Base-by-base conservation (phyloP, 805 yeast genomes). In the Wickerhamiella kazuoi region DNA sequence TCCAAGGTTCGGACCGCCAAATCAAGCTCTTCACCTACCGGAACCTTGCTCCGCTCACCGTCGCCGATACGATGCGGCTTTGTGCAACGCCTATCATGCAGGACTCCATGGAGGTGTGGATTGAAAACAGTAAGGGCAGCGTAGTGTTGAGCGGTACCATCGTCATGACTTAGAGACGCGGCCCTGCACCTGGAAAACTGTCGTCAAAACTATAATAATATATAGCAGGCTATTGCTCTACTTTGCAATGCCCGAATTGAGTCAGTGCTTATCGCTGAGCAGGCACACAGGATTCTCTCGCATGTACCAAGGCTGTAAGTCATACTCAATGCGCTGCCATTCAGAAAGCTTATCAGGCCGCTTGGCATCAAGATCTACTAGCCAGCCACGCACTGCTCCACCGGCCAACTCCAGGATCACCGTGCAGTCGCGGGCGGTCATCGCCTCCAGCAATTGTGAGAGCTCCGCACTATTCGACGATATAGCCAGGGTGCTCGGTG, bases 391-490 rank as follows among this genome's bases (percentile, higher is more conserved):
- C 37, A 51, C 61, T 30, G 45, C 50, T 2, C 44, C 45, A 13
- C 48, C 36, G 20, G 21, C 41, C 53, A 54, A 38, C 38, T 65
- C 64, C 15, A 71, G 45, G 38, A 72, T 64, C 15, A 74, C 47
- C 0, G 77, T 72, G 21, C 73, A 73, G 50, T 73, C 79, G 28
- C 79, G 58, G 24, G 67, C 52, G 0, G 77, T 61, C 78, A 73
- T 73, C 3, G 69, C 67, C 23, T 65, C 46, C 11, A 65, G 55
- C 33, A 71, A 53, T 34, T 56, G 59, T 7, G 54, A 57, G 44
- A 59, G 11, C 59, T 3, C 66, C 64, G 39, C 60, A 62, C 4
- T 50, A 44, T 7, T 40, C 29, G 30, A 17, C 34, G 18, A 21
- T 2, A 18, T 3, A 3, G 2, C 18, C 13, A 17, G 24, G 3